Evolutionary conservation across 495 filamentous ascomycete species (phyloP).

Genomic region (Podospora pseudoanserina): DNA sequence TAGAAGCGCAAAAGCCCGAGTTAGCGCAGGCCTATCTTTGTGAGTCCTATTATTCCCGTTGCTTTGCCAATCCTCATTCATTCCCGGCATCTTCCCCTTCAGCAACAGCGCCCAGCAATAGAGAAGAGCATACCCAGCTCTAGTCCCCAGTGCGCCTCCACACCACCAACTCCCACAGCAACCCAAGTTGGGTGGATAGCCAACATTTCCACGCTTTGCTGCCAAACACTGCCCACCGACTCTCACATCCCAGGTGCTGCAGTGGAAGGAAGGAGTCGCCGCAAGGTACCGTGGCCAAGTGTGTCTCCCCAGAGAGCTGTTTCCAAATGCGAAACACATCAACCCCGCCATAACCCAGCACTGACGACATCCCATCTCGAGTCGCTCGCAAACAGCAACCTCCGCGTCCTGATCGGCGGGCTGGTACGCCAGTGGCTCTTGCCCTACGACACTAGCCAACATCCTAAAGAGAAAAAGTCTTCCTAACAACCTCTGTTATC

Average conservation of each 20-base stretch:
- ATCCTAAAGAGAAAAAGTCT: constrained; percentile 5
- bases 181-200: neutral
- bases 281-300: constrained; percentile 23
- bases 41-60: neutral
- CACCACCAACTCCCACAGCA: neutral
- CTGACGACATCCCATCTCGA: constrained; percentile 31
- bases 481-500: constrained; percentile 8
- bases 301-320: constrained; percentile 21
- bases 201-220: neutral
- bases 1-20: neutral
- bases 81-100: neutral
- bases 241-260: neutral
- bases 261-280: constrained; percentile 10
- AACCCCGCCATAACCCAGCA: constrained; percentile 38
- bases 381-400: constrained; percentile 14
- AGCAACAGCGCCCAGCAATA: neutral
- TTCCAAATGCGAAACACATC: constrained; percentile 34
- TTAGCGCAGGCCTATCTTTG: neutral
- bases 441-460: neutral
- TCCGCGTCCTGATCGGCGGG: constrained; percentile 6
- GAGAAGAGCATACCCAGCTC: neutral
- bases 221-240: neutral
- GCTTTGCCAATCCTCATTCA: neutral
- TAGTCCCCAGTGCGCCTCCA: neutral
- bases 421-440: constrained; percentile 7